These are phyloP conservation scores for Globisporangium spiculum DNA, from an alignment of 352 stramenopile genomes.

Conservation along the genomic window DNA sequence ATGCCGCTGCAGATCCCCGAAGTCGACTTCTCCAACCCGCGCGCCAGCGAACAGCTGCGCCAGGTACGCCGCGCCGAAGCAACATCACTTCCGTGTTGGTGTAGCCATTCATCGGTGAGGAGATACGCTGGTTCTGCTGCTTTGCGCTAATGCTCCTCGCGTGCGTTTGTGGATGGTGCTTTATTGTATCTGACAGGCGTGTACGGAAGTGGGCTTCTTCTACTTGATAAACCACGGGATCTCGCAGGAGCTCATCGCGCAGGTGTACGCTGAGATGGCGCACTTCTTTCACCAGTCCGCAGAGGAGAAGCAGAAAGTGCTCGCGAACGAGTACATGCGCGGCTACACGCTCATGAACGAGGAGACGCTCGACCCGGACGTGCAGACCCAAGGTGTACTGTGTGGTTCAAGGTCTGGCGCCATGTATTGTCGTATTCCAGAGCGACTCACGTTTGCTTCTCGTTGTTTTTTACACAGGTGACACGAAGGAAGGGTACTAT, in stretches of 20 bases:
- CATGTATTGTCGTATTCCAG: not conserved
- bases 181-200: slow-evolving; percentile 23
- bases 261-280: slow-evolving; percentile 62
- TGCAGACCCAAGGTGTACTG: slow-evolving; percentile 33
- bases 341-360: slow-evolving; percentile 74
- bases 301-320: slow-evolving; percentile 52
- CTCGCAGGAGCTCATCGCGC: slow-evolving; percentile 22
- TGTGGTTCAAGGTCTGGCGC: not conserved
- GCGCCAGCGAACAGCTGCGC: slow-evolving; percentile 45
- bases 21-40: slow-evolving; percentile 44
- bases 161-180: not conserved
- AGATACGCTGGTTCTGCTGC: not conserved
- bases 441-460: not conserved
- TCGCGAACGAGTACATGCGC: slow-evolving; percentile 70
- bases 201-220: slow-evolving; percentile 67
- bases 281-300: slow-evolving; percentile 52
- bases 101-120: not conserved
- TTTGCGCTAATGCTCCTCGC: not conserved
- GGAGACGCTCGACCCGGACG: slow-evolving; percentile 60
- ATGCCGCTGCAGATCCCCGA: slow-evolving; percentile 42
- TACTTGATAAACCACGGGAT: slow-evolving; percentile 63
- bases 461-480: slow-evolving; percentile 22
- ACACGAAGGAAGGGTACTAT: slow-evolving; percentile 80
- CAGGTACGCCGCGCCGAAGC: slow-evolving; percentile 2
- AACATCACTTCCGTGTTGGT: not conserved